Evolutionary conservation across 805 yeast genomes (phyloP).

Genomic region (Candida cerambycidarum): DNA sequence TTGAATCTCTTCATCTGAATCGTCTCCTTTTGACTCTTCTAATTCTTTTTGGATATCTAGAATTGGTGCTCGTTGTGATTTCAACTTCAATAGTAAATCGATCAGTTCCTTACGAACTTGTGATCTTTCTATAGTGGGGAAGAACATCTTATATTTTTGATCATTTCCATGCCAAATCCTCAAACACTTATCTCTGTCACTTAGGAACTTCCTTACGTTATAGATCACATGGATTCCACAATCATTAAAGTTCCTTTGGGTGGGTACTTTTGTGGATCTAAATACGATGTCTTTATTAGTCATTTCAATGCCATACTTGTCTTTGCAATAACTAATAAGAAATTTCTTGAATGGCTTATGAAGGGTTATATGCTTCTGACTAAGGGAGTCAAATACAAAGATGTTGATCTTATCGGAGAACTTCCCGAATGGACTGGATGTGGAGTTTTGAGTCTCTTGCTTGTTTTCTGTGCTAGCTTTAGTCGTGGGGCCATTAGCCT

Average conservation of each 20-base stretch:
- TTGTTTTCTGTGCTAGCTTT: no score
- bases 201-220: slow-evolving; percentile 60
- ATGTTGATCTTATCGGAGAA: slow-evolving; percentile 31
- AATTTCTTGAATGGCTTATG: slow-evolving; percentile 55
- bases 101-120: slow-evolving; percentile 28
- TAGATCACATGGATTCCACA: slow-evolving; percentile 92
- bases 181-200: slow-evolving; percentile 48
- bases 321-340: slow-evolving; percentile 67
- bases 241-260: slow-evolving; percentile 85
- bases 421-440: neutral
- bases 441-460: no score
- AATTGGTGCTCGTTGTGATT: neutral
- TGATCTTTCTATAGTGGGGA: slow-evolving; percentile 29
- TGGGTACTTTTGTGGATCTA: slow-evolving; percentile 62
- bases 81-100: slow-evolving; percentile 21
- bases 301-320: slow-evolving; percentile 52
- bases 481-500: no score
- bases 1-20: slow-evolving; percentile 12
- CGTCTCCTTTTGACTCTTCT: neutral
- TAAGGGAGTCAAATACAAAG: slow-evolving; percentile 74
- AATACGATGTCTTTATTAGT: slow-evolving; percentile 47
- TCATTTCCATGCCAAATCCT: slow-evolving; percentile 42
- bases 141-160: slow-evolving; percentile 17
- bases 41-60: slow-evolving; percentile 11
- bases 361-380: slow-evolving; percentile 55